Evolutionary conservation across 805 yeast genomes (phyloP), one percentile per base, ranked within the genome.

Genomic region (Metschnikowia similis): DNA sequence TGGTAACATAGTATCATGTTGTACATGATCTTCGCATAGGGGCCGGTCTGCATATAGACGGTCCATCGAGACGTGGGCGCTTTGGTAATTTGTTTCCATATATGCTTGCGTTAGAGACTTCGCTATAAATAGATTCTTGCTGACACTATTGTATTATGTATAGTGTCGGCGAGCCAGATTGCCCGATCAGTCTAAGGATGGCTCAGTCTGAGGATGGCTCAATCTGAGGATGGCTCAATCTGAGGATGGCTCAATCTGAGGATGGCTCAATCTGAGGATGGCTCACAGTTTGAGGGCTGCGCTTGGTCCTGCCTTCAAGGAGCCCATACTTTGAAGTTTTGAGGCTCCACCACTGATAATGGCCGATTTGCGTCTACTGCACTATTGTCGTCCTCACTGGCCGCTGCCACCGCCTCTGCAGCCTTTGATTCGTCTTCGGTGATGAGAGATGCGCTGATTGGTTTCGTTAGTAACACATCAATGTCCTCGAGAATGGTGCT

Each of bases 261-360:
- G 21, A 21, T 21, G 21, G 3, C 21, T 1, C 21, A 21, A 21
- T 21, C 21, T 21, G 21, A 21, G 5, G 21, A 21, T 21, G 21
- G 3, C 21, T 1, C 21, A 21, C 21, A 21, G 21, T 21, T 21
- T 4, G 21, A 21, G 21, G 21, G 21, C 21, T 21, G 21, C 21
- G 21, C 21, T 21, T 21, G 21, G 21, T 21, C 21, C 21, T 4
- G 21, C 21, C 21, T 26, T 53, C 58, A 72, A 31, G 76, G 77
- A 17, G 66, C 76, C 78, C 78, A 74, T 13, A 74, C 70, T 57
- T 71, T 72, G 56, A 72, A 74, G 14, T 69, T 58, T 55, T 70
- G 75, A 2, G 77, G 77, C n/a, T 70, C 58, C 45, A 66, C 67
- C 34, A 72, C 59, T 2, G 77, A 73, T 37, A 71, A 52, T 6